Evolutionary conservation across 176 grass and related monocot species (phyloP).

Genomic region (Aegilops sharonensis): DNA sequence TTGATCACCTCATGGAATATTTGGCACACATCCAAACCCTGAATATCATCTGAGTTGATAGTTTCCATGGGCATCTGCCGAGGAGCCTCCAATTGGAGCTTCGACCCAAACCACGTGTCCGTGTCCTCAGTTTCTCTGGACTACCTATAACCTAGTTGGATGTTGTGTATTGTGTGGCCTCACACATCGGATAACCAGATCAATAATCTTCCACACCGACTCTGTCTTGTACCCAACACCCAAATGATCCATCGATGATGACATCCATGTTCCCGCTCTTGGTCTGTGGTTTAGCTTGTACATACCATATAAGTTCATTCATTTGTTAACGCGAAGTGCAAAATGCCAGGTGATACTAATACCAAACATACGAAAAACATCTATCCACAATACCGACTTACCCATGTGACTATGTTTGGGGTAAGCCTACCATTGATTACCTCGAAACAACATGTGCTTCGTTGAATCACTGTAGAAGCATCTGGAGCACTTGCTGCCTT

Average conservation of each 20-base stretch:
- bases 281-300: slow-evolving; percentile 48
- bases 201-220: slow-evolving; percentile 67
- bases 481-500: no score
- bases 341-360: no score
- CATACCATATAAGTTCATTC: neutral
- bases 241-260: slow-evolving; percentile 47
- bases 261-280: slow-evolving; percentile 75
- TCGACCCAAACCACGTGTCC: slow-evolving; percentile 40
- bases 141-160: slow-evolving; percentile 58
- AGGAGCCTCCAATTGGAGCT: neutral
- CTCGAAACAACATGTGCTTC: no score
- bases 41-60: neutral
- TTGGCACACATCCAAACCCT: neutral
- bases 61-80: neutral
- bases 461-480: no score
- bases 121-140: slow-evolving; percentile 82
- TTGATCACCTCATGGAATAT: neutral
- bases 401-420: no score
- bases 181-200: slow-evolving; percentile 64
- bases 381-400: no score
- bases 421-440: no score
- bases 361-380: no score
- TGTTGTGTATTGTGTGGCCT: slow-evolving; percentile 48
- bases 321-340: no score
- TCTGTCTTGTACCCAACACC: slow-evolving; percentile 51